Evolutionary conservation across 169 alveolate genomes (phyloP), one percentile per base, ranked within the genome.

Genomic region (Babesia divergens): DNA sequence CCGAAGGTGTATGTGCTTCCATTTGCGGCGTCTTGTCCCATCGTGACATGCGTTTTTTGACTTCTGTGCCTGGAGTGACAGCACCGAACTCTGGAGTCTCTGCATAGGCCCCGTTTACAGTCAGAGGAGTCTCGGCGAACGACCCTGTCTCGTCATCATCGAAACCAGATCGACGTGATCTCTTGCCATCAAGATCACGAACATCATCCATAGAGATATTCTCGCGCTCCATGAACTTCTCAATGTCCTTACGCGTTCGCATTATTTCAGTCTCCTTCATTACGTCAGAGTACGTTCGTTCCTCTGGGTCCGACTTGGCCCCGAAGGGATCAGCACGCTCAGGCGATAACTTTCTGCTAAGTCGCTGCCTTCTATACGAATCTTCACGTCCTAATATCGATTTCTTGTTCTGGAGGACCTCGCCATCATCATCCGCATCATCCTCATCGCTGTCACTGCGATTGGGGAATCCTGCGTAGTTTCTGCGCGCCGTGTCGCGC

Each of bases 241-340:
- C 54, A 9, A 56, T 51, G 35, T 72, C 86, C 47, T 83, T 76
- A 34, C 88, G 74, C 22, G 66, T 42, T 26, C 59, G 32, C 47
- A 49, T 56, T 6, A 69, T 75, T 11, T 83, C 83, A 11, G 69
- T 64, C 43, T 71, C 89, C 74, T 67, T 79, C 89, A 64, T 74
- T 14, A 83, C 54, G 50, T 69, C 91, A 34, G 92, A 42, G 75
- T 82, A 86, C 1, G 89, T 64, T 18, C 93, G 83, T 47, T 66
- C 90, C 29, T 86, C 92, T 4, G 91, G 81, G 14, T 91, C 81
- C 1, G 90, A 51, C 43, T 50, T 56, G n/a, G 66, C 80, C 7
- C 92, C 77, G 51, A 92, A 92, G 16, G 95, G 95, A 42, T 92
- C 96, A 22, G 79, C 89, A 13, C 96, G 59, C 65, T 82, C 94